phyloP scores from a whole-genome alignment of 768 basidiomycete genomes.

The Suillus spraguei region DNA sequence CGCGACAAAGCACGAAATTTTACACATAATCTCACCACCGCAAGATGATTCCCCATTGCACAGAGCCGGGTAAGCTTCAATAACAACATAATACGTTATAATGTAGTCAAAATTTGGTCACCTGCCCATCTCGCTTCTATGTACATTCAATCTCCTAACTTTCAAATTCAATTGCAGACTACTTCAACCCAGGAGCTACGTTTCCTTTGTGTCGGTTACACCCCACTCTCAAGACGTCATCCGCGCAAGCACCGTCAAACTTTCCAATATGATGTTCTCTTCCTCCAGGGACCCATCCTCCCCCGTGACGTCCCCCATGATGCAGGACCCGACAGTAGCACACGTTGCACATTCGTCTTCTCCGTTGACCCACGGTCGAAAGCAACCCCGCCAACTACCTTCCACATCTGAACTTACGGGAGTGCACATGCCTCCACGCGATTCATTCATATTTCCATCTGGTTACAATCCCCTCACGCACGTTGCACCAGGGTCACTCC shows the following conservation, averaged over 20 bases:
- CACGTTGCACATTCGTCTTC: not conserved
- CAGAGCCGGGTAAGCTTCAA: slow-evolving; percentile 54
- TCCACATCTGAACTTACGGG: not conserved
- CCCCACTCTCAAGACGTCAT: slow-evolving; percentile 67
- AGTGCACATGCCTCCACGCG: slow-evolving; percentile 21
- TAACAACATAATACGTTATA: slow-evolving; percentile 12
- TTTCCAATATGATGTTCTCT: slow-evolving; percentile 52
- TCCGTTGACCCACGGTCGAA: not conserved
- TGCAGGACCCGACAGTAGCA: not conserved
- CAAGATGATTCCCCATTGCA: slow-evolving; percentile 45
- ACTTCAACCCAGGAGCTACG: slow-evolving; percentile 56
- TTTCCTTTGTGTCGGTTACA: slow-evolving; percentile 26
- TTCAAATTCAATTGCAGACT: slow-evolving; percentile 40
- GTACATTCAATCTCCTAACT: slow-evolving; percentile 17
- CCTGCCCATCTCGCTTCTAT: slow-evolving; percentile 16
- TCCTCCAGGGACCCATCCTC: slow-evolving; percentile 25
- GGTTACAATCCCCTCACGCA: slow-evolving; percentile 22
- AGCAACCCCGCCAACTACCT: no score
- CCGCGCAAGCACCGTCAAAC: slow-evolving; percentile 64
- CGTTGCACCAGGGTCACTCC: slow-evolving; percentile 5
- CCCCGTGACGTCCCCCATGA: not conserved
- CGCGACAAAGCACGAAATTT: slow-evolving; percentile 14
- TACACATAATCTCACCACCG: slow-evolving; percentile 24
- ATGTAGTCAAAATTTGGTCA: slow-evolving; percentile 8
- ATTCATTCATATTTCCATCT: slow-evolving; percentile 44